Evolutionary conservation across 768 basidiomycete genomes (phyloP), one percentile per base, ranked within the genome.

Genomic region (Leucocoprinus birnbaumii): DNA sequence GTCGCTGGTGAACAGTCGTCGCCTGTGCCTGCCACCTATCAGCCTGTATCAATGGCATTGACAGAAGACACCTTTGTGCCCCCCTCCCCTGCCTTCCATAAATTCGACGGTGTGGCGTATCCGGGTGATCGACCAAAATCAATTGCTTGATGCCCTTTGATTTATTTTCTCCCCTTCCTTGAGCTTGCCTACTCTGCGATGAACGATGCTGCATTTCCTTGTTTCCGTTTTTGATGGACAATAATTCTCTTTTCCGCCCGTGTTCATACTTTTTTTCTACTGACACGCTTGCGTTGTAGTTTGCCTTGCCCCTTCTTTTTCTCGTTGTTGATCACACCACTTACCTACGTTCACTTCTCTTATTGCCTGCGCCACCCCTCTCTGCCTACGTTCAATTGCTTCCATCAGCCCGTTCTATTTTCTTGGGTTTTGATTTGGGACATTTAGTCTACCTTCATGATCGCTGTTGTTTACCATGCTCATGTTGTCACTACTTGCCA

Each of bases 11-110:
- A 56, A 31, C 58, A 55, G 19, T 59, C 59, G 9, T 56, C 59
- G 1, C 16, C 55, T 16, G 46, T 51, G 56, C 62, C 69, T 1
- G 85, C 85, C 59, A 65, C 70, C n/a, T 91, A 91, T 65, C 74
- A 88, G 63, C 88, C 89, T 2, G 86, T 91, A 51, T 89, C 88
- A 21, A 83, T 85, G 79, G 80, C 80, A 14, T 60, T 80, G 50
- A 79, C 78, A n/a, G 80, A 81, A 46, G 79, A 80, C 60, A 84
- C 83, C 2, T 80, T 79, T 58, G 77, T 71, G 18, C 84, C 84
- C 25, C 85, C 85, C 14, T 76, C 79, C 0, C 84, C 85, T 16
- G 75, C 78, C 38, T 87, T 86, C 69, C 72, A 77, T 55, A 68
- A 68, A 52, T 68, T 72, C 47, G 73, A 76, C 47, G 59, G 63